A percentile compares a stretch with the other conserved stretches of the same genome.
Conservation (phyloP, 257 asterid species). For the Solanum etuberosum region DNA sequence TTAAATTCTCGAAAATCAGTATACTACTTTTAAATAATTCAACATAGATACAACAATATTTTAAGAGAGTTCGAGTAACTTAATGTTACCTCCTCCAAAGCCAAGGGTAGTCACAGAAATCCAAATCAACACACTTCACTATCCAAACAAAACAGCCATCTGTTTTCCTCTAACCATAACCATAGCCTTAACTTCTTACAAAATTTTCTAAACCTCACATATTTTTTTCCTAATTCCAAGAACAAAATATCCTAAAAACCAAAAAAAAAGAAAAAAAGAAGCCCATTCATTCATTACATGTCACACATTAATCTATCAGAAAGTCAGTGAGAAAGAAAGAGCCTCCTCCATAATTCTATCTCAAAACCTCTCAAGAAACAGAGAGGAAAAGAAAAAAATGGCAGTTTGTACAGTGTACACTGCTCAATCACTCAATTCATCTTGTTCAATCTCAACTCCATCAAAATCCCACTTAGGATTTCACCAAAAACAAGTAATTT, state of each 20-base stretch:
- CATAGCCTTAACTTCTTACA: slow-evolving; percentile 19
- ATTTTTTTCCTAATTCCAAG: neutral
- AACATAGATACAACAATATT: fast-evolving
- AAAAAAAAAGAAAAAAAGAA: neutral
- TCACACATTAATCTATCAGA: slow-evolving; percentile 6
- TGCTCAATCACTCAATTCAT: slow-evolving; percentile 56
- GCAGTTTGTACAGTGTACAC: slow-evolving; percentile 72
- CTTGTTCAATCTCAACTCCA: slow-evolving; percentile 58
- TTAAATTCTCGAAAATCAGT: neutral
- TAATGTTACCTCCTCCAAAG: slow-evolving; percentile 11
- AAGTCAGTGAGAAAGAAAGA: neutral
- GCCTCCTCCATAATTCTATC: neutral
- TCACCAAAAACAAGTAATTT: slow-evolving; percentile 43
- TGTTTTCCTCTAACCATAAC: slow-evolving; percentile 21
- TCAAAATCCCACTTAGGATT: slow-evolving; percentile 56
- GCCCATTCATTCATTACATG: slow-evolving; percentile 2
- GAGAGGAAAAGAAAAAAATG: slow-evolving; percentile 30
- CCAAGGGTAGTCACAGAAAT: slow-evolving; percentile 5
- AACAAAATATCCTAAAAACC: neutral
- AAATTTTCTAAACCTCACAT: slow-evolving; percentile 16
- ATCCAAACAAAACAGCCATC: slow-evolving; percentile 22
- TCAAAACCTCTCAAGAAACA: neutral
- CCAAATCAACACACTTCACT: slow-evolving; percentile 2
- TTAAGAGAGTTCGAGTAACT: fast-evolving
- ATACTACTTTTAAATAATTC: no score